phyloP scores from a whole-genome alignment of 1,284 basidiomycete genomes.

The Sporisorium sorghi region DNA sequence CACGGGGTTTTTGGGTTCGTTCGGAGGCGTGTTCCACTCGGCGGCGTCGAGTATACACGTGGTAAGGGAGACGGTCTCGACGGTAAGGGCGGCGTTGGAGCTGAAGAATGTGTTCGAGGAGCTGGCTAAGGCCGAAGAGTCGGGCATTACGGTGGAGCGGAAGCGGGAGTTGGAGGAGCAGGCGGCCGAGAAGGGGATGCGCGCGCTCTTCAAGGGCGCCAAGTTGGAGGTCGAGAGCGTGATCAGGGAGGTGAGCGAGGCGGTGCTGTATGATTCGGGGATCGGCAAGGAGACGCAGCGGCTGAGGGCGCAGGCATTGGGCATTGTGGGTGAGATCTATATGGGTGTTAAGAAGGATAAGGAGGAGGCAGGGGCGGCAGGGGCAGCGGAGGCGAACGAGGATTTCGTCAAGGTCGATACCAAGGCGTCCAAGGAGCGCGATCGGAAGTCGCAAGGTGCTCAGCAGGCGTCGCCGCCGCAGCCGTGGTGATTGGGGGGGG shows the following conservation, averaged over 20 bases:
- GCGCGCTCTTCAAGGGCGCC: slow-evolving; percentile 75
- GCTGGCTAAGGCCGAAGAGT: slow-evolving; percentile 78
- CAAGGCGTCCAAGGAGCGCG: slow-evolving; percentile 46
- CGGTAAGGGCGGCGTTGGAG: slow-evolving; percentile 66
- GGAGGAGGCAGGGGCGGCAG: slow-evolving; percentile 9
- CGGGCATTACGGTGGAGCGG: slow-evolving; percentile 87
- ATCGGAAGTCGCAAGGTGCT: slow-evolving; percentile 13
- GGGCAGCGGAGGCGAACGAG: slow-evolving; percentile 26
- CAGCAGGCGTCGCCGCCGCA: slow-evolving; percentile 18
- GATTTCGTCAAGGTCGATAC: slow-evolving; percentile 58
- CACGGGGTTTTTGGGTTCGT: slow-evolving; percentile 56
- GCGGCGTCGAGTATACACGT: slow-evolving; percentile 63
- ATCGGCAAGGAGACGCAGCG: slow-evolving; percentile 65
- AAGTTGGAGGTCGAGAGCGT: slow-evolving; percentile 96
- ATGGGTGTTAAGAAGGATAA: slow-evolving; percentile 47
- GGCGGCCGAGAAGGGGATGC: slow-evolving; percentile 83
- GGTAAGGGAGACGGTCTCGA: slow-evolving; percentile 64
- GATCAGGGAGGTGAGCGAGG: slow-evolving; percentile 91
- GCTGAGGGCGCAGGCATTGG: slow-evolving; percentile 63
- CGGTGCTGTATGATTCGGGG: slow-evolving; percentile 75
- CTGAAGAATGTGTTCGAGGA: slow-evolving; percentile 95
- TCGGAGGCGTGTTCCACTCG: slow-evolving; percentile 59
- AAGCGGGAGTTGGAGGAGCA: slow-evolving; percentile 91
- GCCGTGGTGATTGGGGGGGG: slow-evolving; percentile 12
- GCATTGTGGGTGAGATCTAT: slow-evolving; percentile 58